phyloP scores from a whole-genome alignment of 1,139 yeast genomes.

The Casaregolazyma suthepensis region DNA sequence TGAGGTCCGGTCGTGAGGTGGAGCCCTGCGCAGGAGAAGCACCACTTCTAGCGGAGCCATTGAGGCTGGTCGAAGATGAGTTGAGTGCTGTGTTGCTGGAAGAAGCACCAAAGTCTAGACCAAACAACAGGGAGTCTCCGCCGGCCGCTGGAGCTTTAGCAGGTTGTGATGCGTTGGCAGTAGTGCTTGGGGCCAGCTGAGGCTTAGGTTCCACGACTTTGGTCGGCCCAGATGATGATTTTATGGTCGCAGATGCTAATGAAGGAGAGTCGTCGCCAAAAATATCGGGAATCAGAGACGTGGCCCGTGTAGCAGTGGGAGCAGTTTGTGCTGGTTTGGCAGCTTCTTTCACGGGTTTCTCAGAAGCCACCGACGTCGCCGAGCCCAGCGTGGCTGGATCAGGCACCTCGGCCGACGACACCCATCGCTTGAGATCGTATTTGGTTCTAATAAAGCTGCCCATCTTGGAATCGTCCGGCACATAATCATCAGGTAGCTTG shows the following conservation, averaged over 20 bases:
- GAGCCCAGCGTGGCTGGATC: slow-evolving; percentile 44
- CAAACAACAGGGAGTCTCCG: slow-evolving; percentile 27
- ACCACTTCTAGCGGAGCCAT: slow-evolving; percentile 16
- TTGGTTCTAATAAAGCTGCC: slow-evolving; percentile 87
- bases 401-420: slow-evolving; percentile 45
- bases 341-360: not conserved
- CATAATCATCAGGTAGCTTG: slow-evolving; percentile 60
- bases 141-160: slow-evolving; percentile 14
- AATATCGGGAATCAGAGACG: slow-evolving; percentile 18
- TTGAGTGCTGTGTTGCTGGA: slow-evolving; percentile 17
- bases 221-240: slow-evolving; percentile 10
- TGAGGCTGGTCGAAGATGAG: slow-evolving; percentile 11
- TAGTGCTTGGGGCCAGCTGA: not conserved
- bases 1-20: slow-evolving; percentile 62
- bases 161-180: slow-evolving; percentile 20
- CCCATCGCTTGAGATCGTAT: slow-evolving; percentile 89
- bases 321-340: slow-evolving; percentile 4
- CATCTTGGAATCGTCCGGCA: slow-evolving; percentile 80
- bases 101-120: slow-evolving; percentile 30
- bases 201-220: not conserved
- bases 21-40: slow-evolving; percentile 13
- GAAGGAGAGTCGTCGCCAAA: slow-evolving; percentile 18
- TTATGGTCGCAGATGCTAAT: slow-evolving; percentile 9
- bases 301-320: slow-evolving; percentile 1
- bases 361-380: slow-evolving; percentile 7